Conservation (phyloP, 2,329 filamentous ascomycete genomes). For the Microcera coccophila region DNA sequence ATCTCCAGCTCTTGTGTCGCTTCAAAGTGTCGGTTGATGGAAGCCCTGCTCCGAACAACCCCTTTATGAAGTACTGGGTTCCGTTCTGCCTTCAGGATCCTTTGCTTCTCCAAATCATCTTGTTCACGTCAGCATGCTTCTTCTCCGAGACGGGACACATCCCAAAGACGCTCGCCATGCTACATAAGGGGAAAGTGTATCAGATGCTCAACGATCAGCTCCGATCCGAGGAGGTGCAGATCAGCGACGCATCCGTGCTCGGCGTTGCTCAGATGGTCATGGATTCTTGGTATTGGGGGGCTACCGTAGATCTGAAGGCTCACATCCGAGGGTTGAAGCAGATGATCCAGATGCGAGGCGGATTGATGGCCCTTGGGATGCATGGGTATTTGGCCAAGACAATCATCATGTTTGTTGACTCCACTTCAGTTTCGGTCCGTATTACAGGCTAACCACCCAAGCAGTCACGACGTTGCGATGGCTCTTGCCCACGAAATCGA, state of each 20-base stretch:
- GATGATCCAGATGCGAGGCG: conserved; percentile 47
- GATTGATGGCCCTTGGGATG: conserved; percentile 43
- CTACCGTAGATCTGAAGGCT: conserved; percentile 40
- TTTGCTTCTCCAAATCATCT: conserved; percentile 45
- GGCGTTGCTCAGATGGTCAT: conserved; percentile 47
- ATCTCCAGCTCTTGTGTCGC: conserved; percentile 45
- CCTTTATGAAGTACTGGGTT: conserved; percentile 46
- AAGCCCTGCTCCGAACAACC: conserved; percentile 41
- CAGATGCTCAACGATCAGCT: conserved; percentile 47
- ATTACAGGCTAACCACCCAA: conserved; percentile 11
- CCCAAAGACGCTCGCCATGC: conserved; percentile 40
- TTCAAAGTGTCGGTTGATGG: conserved; percentile 51
- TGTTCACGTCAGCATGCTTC: conserved; percentile 51
- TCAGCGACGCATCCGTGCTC: conserved; percentile 44
- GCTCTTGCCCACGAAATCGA: conserved; percentile 45
- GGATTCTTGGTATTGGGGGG: conserved; percentile 54
- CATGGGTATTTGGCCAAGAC: conserved; percentile 47
- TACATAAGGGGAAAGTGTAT: conserved; percentile 42
- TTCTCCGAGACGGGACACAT: conserved; percentile 47
- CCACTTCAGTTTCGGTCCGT: neutral
- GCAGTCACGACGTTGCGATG: conserved; percentile 46
- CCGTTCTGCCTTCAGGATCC: conserved; percentile 48
- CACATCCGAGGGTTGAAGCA: conserved; percentile 46
- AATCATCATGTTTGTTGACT: conserved; percentile 42
- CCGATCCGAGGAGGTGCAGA: conserved; percentile 31